Conservation (phyloP, 164 flowering plant genomes). For the Vitis rupestris region DNA sequence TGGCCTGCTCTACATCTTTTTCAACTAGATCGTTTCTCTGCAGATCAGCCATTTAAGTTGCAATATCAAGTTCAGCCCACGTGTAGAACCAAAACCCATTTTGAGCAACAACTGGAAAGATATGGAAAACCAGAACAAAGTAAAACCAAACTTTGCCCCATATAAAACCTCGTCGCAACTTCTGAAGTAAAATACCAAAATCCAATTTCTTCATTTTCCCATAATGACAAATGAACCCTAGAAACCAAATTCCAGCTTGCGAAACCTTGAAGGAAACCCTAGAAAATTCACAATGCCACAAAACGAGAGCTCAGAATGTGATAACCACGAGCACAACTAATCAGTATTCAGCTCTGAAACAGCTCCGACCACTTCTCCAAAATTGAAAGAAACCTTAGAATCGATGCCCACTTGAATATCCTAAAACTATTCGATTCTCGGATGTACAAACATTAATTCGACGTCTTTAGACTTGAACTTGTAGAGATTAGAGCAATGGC, state of each 20-base stretch:
- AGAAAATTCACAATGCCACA: constrained; percentile 7
- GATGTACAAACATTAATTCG: not conserved
- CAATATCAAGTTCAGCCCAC: constrained; percentile 28
- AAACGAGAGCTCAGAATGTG: not conserved
- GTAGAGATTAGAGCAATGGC: not conserved
- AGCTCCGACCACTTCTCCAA: constrained; percentile 7
- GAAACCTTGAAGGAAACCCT: not conserved
- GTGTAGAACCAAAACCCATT: constrained; percentile 41
- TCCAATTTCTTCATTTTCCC: not conserved
- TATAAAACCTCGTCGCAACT: constrained; percentile 6
- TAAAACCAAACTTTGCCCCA: constrained; percentile 25
- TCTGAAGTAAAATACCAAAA: not conserved
- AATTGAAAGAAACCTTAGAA: constrained; percentile 19
- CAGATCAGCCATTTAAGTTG: constrained; percentile 74
- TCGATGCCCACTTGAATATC: not conserved
- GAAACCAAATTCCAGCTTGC: not conserved
- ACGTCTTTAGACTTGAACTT: not conserved
- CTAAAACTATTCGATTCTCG: not conserved
- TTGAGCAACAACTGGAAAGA: constrained; percentile 30
- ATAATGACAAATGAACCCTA: not conserved
- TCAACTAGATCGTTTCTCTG: constrained; percentile 53
- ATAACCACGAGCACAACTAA: not conserved
- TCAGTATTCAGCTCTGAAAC: constrained; percentile 12
- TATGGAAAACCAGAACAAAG: not conserved
- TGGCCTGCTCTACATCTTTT: constrained; percentile 73